These are phyloP conservation scores for Corchorus olitorius DNA, from an alignment of 345 rosid species.

Conservation along the genomic window DNA sequence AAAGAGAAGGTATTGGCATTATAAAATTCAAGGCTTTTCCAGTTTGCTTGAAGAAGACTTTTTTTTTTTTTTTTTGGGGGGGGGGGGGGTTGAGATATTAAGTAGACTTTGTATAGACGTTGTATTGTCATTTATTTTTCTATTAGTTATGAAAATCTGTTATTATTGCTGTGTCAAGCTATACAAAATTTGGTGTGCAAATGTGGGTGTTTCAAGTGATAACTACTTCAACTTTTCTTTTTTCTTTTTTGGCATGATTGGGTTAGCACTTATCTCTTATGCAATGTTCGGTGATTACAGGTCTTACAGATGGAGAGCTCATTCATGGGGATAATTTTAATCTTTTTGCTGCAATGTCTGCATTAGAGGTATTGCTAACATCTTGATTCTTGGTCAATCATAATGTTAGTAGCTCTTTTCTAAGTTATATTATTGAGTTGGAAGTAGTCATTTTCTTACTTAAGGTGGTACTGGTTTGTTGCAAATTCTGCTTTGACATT, in stretches of 20 bases:
- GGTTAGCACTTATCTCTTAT: neutral
- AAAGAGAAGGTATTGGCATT: neutral
- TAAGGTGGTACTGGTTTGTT: constrained; percentile 6
- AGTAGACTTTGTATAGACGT: neutral
- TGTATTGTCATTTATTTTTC: neutral
- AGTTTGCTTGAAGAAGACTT: neutral
- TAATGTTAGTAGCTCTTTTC: neutral
- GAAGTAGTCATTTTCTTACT: constrained; percentile 7
- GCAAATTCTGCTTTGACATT: neutral
- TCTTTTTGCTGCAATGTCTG: constrained; percentile 99
- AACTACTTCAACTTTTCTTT: neutral
- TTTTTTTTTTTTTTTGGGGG: no score
- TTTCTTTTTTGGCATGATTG: neutral
- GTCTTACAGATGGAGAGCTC: constrained; percentile 28
- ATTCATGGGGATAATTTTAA: constrained; percentile 58
- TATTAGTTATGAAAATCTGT: neutral
- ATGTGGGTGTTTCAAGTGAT: constrained; percentile 12
- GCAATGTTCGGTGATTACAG: constrained; percentile 16
- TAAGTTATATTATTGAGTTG: neutral
- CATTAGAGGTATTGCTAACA: constrained; percentile 71
- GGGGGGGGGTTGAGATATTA: neutral
- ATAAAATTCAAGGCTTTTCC: neutral
- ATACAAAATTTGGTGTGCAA: neutral
- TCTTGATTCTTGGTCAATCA: constrained; percentile 8
- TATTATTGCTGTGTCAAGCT: constrained; percentile 2